Evolutionary conservation across 805 yeast genomes (phyloP).

Genomic region (Candida coquimbonensis): DNA sequence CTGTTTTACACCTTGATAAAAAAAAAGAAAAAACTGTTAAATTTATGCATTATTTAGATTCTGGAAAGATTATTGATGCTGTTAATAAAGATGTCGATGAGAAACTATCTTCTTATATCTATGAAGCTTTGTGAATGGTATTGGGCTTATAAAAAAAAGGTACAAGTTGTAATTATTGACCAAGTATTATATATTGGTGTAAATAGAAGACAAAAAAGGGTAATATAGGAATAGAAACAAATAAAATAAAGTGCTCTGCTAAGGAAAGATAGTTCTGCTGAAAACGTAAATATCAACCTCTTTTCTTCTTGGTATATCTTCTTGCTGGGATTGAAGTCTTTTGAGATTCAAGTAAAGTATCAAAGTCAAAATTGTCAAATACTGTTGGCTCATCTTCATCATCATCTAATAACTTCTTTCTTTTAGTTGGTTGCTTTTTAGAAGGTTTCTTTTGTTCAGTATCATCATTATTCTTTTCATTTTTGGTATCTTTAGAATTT

Average conservation of each 20-base stretch:
- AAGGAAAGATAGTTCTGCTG: not conserved
- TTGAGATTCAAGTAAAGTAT: slow-evolving; percentile 5
- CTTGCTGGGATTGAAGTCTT: slow-evolving; percentile 11
- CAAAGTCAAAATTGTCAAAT: slow-evolving; percentile 21
- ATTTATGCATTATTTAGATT: slow-evolving; percentile 62
- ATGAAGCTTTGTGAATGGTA: not conserved
- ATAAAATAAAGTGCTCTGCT: not conserved
- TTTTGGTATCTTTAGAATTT: not conserved
- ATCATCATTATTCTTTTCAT: not conserved
- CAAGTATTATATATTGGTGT: not conserved
- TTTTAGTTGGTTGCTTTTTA: slow-evolving; percentile 6
- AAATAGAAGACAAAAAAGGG: not conserved
- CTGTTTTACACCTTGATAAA: slow-evolving; percentile 64
- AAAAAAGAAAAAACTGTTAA: slow-evolving; percentile 42
- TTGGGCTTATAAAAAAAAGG: no score
- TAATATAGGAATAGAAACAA: not conserved
- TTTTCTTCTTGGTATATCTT: slow-evolving; percentile 19
- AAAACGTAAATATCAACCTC: slow-evolving; percentile 3
- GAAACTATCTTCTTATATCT: not conserved
- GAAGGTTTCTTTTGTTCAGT: not conserved
- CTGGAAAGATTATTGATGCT: slow-evolving; percentile 47
- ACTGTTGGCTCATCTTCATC: slow-evolving; percentile 18
- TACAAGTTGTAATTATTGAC: no score
- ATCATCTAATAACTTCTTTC: slow-evolving; percentile 28
- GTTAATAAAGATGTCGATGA: slow-evolving; percentile 23